Conservation (phyloP, 2,329 filamentous ascomycete species). For the Huntiella bhutanensis region DNA sequence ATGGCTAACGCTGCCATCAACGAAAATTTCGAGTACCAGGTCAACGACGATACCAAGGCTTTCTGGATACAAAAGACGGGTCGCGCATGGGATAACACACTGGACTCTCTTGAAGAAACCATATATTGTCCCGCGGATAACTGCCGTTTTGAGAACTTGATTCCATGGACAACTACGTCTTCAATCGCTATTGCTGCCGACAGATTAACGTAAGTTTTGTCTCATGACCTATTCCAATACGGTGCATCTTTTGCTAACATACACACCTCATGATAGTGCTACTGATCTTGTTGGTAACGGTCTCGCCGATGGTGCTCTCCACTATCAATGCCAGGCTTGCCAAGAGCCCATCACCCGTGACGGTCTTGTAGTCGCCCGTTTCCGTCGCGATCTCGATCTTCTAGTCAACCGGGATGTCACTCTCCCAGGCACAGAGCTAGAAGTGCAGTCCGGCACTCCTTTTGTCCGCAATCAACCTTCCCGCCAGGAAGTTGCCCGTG, state of each 20-base stretch:
- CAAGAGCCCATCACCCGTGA: conserved; percentile 32
- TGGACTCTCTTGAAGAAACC: conserved; percentile 28
- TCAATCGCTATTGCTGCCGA: conserved; percentile 17
- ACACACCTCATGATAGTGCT: neutral
- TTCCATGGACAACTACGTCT: conserved; percentile 39
- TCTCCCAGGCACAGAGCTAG: conserved; percentile 50
- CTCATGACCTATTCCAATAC: too few species aligned
- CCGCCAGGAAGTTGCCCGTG: conserved; percentile 16
- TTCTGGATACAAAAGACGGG: conserved; percentile 30
- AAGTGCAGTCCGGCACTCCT: conserved; percentile 31
- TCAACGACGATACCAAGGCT: conserved; percentile 22
- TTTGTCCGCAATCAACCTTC: conserved; percentile 1
- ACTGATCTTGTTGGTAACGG: conserved; percentile 27
- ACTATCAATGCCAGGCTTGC: conserved; percentile 33
- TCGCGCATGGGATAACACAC: conserved; percentile 38
- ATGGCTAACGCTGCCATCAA: conserved; percentile 39
- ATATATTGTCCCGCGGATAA: conserved; percentile 31
- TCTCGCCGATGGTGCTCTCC: conserved; percentile 40
- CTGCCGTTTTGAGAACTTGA: conserved; percentile 24
- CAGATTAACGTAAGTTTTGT: conserved; percentile 1
- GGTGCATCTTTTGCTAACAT: neutral
- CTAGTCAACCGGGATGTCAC: conserved; percentile 30
- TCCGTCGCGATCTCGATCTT: conserved; percentile 33
- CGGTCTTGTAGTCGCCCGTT: conserved; percentile 40
- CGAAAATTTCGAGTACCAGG: conserved; percentile 35